These are phyloP conservation scores for Helotiales sp. DNA, from an alignment of 2,329 filamentous ascomycete genomes.

Conservation along the genomic window DNA sequence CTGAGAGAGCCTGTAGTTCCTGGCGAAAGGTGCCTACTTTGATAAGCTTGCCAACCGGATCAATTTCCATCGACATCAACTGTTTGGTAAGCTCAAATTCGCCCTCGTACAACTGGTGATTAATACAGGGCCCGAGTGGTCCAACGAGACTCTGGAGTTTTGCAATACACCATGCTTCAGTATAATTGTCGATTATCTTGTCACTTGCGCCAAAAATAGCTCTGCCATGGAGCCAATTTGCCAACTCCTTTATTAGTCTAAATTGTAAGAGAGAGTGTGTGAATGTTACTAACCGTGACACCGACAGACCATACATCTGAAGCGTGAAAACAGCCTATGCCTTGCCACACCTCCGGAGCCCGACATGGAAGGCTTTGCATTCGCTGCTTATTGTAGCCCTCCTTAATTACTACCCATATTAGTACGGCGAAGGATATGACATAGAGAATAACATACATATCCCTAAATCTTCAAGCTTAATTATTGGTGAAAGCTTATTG, in stretches of 20 bases:
- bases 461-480: background rate
- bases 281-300: background rate
- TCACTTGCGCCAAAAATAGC: background rate
- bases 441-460: background rate
- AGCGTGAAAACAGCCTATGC: background rate
- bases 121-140: background rate
- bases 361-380: background rate
- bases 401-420: background rate
- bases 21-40: background rate
- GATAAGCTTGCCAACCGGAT: background rate
- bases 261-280: background rate
- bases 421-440: background rate
- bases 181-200: background rate
- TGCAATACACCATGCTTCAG: background rate
- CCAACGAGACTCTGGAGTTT: background rate
- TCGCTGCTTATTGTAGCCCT: background rate
- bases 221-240: background rate
- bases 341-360: background rate
- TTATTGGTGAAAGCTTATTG: background rate
- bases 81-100: background rate
- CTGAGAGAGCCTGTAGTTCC: background rate
- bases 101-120: background rate
- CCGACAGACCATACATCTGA: background rate
- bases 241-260: background rate
- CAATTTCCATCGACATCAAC: background rate